These are phyloP conservation scores for Saccharomycopsis sp. DNA, from an alignment of 805 yeast species.

Conservation along the genomic window DNA sequence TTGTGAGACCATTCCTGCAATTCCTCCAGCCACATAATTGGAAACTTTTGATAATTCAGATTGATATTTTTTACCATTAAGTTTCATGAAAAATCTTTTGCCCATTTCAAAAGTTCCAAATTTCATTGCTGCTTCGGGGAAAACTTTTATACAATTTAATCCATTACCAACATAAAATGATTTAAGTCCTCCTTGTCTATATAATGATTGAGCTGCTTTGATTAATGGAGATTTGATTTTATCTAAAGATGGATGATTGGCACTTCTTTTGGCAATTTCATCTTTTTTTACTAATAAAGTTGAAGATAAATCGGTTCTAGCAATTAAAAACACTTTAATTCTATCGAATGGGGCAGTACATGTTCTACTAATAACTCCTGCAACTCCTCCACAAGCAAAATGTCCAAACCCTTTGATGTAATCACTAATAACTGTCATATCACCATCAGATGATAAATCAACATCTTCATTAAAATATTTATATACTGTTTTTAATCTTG, in stretches of 20 bases:
- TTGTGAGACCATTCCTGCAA: conserved; percentile 93
- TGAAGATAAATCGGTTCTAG: conserved; percentile 73
- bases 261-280: conserved; percentile 33
- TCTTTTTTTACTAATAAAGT: conserved; percentile 51
- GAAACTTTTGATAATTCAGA: conserved; percentile 62
- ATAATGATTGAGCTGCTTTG: conserved; percentile 72
- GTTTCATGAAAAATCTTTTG: conserved; percentile 55
- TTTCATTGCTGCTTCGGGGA: conserved; percentile 96
- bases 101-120: conserved; percentile 92
- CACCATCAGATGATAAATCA: conserved; percentile 85
- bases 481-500: conserved; percentile 73
- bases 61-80: conserved; percentile 70
- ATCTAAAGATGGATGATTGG: conserved; percentile 27
- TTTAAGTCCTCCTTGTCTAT: conserved; percentile 78
- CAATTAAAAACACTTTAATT: conserved; percentile 86
- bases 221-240: conserved; percentile 63
- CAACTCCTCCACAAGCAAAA: conserved; percentile 88
- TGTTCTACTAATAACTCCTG: conserved; percentile 93
- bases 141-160: conserved; percentile 81
- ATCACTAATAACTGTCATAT: conserved; percentile 73
- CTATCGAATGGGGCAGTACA: conserved; percentile 97
- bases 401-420: conserved; percentile 78
- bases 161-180: conserved; percentile 96
- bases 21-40: conserved; percentile 88
- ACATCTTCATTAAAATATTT: conserved; percentile 69